Base-by-base conservation (phyloP, 75 land plant genomes). In the Pinus taeda region DNA sequence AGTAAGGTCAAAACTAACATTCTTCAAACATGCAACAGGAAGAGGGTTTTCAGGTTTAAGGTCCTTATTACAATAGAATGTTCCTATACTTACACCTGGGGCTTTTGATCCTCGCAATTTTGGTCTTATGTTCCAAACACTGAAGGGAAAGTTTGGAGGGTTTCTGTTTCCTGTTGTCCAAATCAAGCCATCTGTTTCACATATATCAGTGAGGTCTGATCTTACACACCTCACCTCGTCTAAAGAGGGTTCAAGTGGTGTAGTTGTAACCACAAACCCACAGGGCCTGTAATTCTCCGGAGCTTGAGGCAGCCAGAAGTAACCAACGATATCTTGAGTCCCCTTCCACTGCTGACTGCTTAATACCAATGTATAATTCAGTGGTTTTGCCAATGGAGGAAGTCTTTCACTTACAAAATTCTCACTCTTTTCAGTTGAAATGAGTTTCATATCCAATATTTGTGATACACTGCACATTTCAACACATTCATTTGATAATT, bases 201-300 rank as follows among this genome's bases (percentile, higher is more conserved):
- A 85, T 9, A 65, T 20, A 3, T 88, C 91, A 9, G 90, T 87
- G 65, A 93, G 77, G 65, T 95, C 96, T 1, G 73, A 57, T 4
- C 96, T 78, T 36, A 93, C 92, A 70, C 96, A 93, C 14, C 81
- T 33, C 57, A 91, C 81, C 39, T 81, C 84, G 11, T 85, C 91
- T 1, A 81, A 49, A 2, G 88, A 61, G 6, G 98, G 98, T 80
- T 90, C 87, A 29, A 65, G 80, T 4, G 84, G 80, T 0, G 89
- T 58, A 20, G 57, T 67, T 0, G 95, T 93, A 62, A 89, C 85
- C 1, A 89, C 57, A 67, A 62, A 82, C 9, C 98, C 98, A 12
- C 89, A 81, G 6, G 96, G 60, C 45, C 79, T 79, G 77, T 95
- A 95, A 49, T 49, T 49, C 12, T 49, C 55, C 0, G 92, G 94